A percentile compares a stretch with the other conserved stretches of the same genome.
phyloP scores from a whole-genome alignment of 441 rosid species.

The Pelargonium myrrhifolium region DNA sequence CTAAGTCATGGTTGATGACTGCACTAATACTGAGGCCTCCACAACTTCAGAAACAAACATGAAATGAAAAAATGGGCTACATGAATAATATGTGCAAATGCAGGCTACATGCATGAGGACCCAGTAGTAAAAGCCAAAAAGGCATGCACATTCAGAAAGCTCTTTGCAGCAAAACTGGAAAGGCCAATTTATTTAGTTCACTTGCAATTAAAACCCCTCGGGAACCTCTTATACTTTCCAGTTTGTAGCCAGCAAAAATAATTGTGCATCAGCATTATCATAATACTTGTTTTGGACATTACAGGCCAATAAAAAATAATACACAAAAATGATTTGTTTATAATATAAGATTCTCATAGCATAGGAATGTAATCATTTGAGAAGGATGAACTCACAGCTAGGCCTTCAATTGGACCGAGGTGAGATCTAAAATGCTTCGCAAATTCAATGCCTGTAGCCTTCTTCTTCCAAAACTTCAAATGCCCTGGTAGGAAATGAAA shows the following conservation, averaged over 20 bases:
- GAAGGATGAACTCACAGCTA: neutral
- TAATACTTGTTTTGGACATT: neutral
- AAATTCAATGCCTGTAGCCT: neutral
- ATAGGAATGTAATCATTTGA: too few relatives aligned
- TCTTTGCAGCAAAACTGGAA: neutral
- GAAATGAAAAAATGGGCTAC: neutral
- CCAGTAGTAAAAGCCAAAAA: neutral
- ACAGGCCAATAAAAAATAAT: neutral
- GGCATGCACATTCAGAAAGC: neutral
- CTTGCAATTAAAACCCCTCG: neutral
- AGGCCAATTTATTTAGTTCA: neutral
- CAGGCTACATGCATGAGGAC: neutral
- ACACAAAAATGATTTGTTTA: neutral
- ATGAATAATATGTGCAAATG: neutral
- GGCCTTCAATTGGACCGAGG: neutral
- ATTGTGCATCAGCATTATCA: neutral
- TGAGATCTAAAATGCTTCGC: neutral
- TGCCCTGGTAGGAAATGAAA: neutral
- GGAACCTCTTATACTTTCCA: neutral
- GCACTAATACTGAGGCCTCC: conserved; percentile 17
- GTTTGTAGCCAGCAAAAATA: neutral
- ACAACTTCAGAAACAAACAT: conserved; percentile 3
- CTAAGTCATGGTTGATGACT: conserved; percentile 48
- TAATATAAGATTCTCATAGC: neutral
- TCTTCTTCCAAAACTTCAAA: neutral